Evolutionary conservation across 2,329 filamentous ascomycete genomes (phyloP).

Genomic region (Allantophomopsis lycopodina): DNA sequence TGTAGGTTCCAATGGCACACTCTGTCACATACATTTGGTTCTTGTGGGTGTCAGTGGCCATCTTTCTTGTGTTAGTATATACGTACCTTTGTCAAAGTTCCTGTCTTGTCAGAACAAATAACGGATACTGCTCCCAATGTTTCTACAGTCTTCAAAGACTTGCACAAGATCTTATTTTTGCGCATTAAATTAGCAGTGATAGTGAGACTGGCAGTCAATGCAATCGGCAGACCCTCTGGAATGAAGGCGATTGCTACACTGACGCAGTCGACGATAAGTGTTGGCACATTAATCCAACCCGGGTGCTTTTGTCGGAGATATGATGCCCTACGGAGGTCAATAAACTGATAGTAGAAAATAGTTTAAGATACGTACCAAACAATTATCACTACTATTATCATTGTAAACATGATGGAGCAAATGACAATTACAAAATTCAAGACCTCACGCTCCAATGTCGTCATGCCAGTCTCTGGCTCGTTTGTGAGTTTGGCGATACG

Average conservation of each 20-base stretch:
- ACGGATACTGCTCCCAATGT: constrained; percentile 61
- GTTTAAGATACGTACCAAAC: constrained; percentile 37
- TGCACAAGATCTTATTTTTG: constrained; percentile 66
- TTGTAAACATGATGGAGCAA: constrained; percentile 48
- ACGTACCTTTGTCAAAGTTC: constrained; percentile 40
- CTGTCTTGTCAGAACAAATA: constrained; percentile 68
- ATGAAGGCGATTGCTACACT: constrained; percentile 64
- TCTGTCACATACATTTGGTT: constrained; percentile 65
- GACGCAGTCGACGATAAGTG: constrained; percentile 61
- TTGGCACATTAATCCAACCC: constrained; percentile 57
- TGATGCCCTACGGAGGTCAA: constrained; percentile 25
- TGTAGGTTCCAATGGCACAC: constrained; percentile 40
- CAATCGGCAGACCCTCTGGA: constrained; percentile 60
- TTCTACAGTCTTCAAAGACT: constrained; percentile 67
- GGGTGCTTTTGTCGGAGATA: constrained; percentile 57
- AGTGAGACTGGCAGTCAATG: constrained; percentile 55
- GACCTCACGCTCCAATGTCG: constrained; percentile 59
- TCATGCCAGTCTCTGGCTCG: constrained; percentile 52
- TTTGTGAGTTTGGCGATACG: constrained; percentile 61
- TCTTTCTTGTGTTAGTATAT: not conserved
- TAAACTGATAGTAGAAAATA: not conserved
- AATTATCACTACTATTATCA: constrained; percentile 50
- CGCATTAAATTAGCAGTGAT: constrained; percentile 68
- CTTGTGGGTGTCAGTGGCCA: constrained; percentile 17
- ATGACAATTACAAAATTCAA: constrained; percentile 61